A percentile compares a stretch with the other conserved stretches of the same genome.
These are phyloP conservation scores for Sclerotinia minor DNA, from an alignment of 2,329 filamentous ascomycete genomes.

Conservation along the genomic window DNA sequence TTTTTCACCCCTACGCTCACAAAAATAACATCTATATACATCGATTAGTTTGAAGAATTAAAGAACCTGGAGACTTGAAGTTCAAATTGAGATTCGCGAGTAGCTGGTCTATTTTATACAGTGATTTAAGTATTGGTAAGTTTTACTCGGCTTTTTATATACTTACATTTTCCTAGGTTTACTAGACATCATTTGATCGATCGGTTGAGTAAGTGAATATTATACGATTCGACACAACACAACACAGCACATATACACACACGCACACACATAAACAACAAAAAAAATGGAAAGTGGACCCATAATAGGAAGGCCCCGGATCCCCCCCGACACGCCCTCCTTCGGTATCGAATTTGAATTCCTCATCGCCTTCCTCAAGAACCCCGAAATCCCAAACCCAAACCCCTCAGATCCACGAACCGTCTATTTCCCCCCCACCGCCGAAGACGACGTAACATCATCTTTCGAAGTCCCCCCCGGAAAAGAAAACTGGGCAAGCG, in stretches of 20 bases:
- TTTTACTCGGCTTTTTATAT: background rate
- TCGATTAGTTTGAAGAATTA: background rate
- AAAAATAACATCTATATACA: background rate
- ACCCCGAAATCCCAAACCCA: background rate
- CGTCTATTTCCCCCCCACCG: slow-evolving; percentile 2
- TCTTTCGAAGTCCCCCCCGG: background rate
- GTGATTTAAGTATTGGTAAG: background rate
- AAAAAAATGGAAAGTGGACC: background rate
- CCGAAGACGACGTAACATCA: background rate
- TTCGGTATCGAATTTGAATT: slow-evolving; percentile 39
- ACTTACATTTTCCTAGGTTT: background rate
- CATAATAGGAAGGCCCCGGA: background rate
- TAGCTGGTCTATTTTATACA: slow-evolving; percentile 2
- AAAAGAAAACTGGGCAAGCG: slow-evolving; percentile 5
- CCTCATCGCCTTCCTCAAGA: slow-evolving; percentile 6
- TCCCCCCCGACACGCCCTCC: slow-evolving; percentile 21
- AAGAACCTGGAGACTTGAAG: background rate
- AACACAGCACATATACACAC: background rate
- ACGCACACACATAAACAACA: background rate
- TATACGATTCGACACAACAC: background rate
- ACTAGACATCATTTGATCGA: background rate
- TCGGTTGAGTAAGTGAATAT: background rate
- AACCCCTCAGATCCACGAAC: background rate
- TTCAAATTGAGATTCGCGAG: background rate
- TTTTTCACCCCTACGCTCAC: background rate